These are phyloP conservation scores for Phytomonas sp. DNA, from an alignment of 208 protist genomes.

Conservation along the genomic window DNA sequence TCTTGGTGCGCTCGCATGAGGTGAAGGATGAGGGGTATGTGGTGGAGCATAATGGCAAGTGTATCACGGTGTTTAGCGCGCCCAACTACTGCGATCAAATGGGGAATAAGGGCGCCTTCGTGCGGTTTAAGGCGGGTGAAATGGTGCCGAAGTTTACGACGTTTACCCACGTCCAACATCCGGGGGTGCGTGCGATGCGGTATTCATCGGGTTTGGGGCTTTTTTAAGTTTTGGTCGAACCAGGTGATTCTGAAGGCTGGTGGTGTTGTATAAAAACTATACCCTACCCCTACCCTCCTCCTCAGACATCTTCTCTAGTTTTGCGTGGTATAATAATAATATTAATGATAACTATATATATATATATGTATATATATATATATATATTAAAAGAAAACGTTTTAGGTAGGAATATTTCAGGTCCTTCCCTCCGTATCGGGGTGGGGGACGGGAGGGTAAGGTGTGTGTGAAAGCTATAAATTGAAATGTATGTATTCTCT, in stretches of 20 bases:
- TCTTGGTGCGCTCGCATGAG: constrained; percentile 96
- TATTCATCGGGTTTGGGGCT: constrained; percentile 62
- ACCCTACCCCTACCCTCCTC: too few relatives aligned
- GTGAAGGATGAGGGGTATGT: constrained; percentile 96
- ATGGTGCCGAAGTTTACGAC: constrained; percentile 76
- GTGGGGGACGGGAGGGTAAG: not conserved
- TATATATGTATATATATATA: too few relatives aligned
- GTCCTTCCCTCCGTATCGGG: not conserved
- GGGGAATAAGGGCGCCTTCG: constrained; percentile 88
- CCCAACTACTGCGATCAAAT: constrained; percentile 99
- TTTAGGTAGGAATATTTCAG: not conserved
- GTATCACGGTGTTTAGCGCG: constrained; percentile 95
- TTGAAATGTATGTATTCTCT: not conserved
- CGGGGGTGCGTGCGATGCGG: constrained; percentile 75
- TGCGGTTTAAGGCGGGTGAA: constrained; percentile 73
- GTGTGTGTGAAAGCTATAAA: not conserved
- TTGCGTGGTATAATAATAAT: too few relatives aligned
- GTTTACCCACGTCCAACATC: constrained; percentile 62
- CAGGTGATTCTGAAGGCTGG: not conserved
- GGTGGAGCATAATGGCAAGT: constrained; percentile 89
- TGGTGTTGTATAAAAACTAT: too few relatives aligned
- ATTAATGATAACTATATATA: too few relatives aligned
- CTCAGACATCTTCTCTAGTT: too few relatives aligned
- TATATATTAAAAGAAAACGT: not conserved
- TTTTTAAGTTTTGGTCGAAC: constrained; percentile 19